Evolutionary conservation across 1,284 basidiomycete genomes (phyloP), one percentile per base, ranked within the genome.

Genomic region (Phellopilus nigrolimitatus): DNA sequence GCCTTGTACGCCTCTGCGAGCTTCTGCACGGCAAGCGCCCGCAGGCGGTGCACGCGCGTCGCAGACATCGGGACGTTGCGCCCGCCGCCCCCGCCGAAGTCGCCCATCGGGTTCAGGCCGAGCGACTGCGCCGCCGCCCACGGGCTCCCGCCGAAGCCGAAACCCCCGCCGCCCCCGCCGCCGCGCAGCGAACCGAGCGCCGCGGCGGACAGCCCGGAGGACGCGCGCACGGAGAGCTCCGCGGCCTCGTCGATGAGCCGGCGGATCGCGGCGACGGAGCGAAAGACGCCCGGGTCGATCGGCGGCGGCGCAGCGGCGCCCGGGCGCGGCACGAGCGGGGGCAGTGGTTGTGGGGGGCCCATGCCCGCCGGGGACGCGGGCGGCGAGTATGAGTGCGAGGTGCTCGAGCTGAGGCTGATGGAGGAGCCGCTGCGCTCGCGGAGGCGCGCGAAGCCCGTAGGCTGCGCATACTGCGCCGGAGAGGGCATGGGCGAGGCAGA

Each of bases 231-330:
- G 10, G 84, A 85, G 4, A 91, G 72, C 61, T 89, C 88, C 0
- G 88, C 78, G 0, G 89, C 89, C 61, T 91, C 88, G 63, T 92
- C 88, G 55, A 92, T 87, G 30, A 91, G 77, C 44, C 79, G 70
- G 22, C 89, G 79, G 49, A 91, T 89, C 25, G 75, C 71, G 0
- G 78, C 72, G 24, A 91, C 82, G 45, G 77, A 84, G 25, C 80
- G 78, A 60, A 92, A 89, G 1, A 89, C 86, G 38, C 86, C 88
- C 0, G 88, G 87, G 61, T 91, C 88, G 47, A 92, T 88, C 13
- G 88, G 89, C 0, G 88, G 87, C 0, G 89, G 89, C 0, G 57
- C 47, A 19, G 60, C 61, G 22, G 57, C 54, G 41, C 40, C 55
- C 33, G 45, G 8, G 17, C 42, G 54, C 15, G 43, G 36, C n/a